Percentiles rank a stretch among this genome's conserved stretches.
Evolutionary conservation across 768 basidiomycete species (phyloP).

Genomic region (Clitopilus hobsonii): DNA sequence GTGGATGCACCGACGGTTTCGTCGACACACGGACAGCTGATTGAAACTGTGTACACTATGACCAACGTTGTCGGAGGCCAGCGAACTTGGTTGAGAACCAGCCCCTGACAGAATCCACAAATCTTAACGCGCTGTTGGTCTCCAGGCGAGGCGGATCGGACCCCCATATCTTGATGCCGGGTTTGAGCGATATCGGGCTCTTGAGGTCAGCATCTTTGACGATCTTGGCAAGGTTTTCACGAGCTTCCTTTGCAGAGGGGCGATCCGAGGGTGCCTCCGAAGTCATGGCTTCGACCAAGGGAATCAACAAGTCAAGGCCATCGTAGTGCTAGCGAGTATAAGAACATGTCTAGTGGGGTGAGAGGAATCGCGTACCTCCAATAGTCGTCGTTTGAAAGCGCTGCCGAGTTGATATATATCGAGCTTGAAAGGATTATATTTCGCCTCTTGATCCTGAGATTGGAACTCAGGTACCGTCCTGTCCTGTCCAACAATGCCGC

Average conservation of each 20-base stretch:
- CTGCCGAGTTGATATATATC: constrained; percentile 30
- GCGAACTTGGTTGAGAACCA: too few species aligned
- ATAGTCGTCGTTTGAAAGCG: constrained; percentile 18
- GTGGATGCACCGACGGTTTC: too few species aligned
- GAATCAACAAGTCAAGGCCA: constrained; percentile 25
- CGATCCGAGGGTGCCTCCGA: constrained; percentile 28
- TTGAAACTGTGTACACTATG: too few species aligned
- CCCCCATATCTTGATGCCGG: neutral
- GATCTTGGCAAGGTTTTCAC: neutral
- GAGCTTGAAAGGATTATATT: constrained; percentile 21
- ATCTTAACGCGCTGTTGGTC: too few species aligned
- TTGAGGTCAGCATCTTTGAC: neutral
- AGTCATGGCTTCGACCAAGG: constrained; percentile 30
- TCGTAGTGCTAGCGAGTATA: neutral
- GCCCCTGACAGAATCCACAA: too few species aligned
- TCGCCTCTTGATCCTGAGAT: constrained; percentile 8
- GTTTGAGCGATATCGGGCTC: neutral
- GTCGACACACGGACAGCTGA: too few species aligned
- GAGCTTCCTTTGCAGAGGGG: constrained; percentile 15
- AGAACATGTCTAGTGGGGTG: neutral
- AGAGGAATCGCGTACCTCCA: constrained; percentile 12
- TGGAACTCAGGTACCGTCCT: constrained; percentile 27
- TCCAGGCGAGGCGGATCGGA: too few species aligned
- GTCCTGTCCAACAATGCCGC: constrained; percentile 16
- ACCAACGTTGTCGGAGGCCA: too few species aligned